These are phyloP conservation scores for Sarcomyxa edulis DNA, from an alignment of 768 basidiomycete species.

Conservation along the genomic window DNA sequence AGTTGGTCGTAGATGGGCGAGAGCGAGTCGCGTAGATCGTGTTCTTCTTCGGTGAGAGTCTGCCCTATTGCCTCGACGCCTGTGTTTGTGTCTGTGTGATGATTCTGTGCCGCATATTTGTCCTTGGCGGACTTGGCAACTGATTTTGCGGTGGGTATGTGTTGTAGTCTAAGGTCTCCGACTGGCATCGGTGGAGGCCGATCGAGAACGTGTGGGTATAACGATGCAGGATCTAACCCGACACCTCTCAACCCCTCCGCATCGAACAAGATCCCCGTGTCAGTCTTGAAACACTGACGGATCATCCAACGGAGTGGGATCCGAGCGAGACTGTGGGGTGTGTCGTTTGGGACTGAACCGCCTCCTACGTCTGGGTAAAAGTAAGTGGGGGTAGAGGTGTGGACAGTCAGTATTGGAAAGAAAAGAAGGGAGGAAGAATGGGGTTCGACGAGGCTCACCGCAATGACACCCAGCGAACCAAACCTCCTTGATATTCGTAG, in stretches of 20 bases:
- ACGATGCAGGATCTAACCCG: conserved; percentile 34
- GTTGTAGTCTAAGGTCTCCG: conserved; percentile 12
- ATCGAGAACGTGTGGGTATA: conserved; percentile 27
- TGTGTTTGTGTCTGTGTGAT: conserved; percentile 1
- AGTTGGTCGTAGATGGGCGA: conserved; percentile 50
- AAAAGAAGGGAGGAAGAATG: not conserved
- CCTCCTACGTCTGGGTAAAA: conserved; percentile 47
- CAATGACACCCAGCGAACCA: conserved; percentile 60
- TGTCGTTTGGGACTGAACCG: conserved; percentile 41
- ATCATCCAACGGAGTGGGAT: conserved; percentile 67
- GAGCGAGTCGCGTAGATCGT: conserved; percentile 47
- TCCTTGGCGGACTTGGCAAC: not conserved
- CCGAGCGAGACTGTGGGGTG: conserved; percentile 37
- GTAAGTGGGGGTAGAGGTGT: not conserved
- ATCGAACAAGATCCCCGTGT: conserved; percentile 57
- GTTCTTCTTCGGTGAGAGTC: conserved; percentile 36
- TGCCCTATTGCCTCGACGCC: not conserved
- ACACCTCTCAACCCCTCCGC: conserved; percentile 32
- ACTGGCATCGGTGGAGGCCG: conserved; percentile 24
- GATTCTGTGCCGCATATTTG: not conserved
- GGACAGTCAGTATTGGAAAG: not conserved
- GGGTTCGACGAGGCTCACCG: conserved; percentile 22
- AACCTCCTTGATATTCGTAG: conserved; percentile 50
- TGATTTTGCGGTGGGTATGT: conserved; percentile 9
- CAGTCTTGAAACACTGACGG: conserved; percentile 52